Percentiles rank a stretch among this genome's conserved stretches.
Evolutionary conservation across 768 basidiomycete species (phyloP).

Genomic region (Tricholoma flavovirens): DNA sequence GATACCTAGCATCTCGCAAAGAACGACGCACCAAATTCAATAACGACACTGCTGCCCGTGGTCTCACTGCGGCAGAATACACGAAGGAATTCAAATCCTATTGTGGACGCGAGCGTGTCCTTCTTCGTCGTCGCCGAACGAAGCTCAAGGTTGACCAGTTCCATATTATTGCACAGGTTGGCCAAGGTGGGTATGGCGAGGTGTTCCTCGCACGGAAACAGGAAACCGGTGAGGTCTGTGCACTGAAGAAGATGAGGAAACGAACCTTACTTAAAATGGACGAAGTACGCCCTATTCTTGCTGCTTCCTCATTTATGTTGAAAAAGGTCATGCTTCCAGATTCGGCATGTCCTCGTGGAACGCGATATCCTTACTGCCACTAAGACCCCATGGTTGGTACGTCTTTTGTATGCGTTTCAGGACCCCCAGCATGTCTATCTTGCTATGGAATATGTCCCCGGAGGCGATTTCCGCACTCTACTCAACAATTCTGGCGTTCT

Average conservation of each 20-base stretch:
- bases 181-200: slow-evolving; percentile 98
- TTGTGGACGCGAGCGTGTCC: slow-evolving; percentile 86
- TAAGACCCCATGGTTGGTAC: slow-evolving; percentile 95
- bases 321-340: slow-evolving; percentile 36
- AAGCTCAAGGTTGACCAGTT: slow-evolving; percentile 94
- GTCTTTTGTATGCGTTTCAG: slow-evolving; percentile 94
- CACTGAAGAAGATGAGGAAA: slow-evolving; percentile 96
- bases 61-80: slow-evolving; percentile 50
- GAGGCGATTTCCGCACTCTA: slow-evolving; percentile 96
- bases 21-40: slow-evolving; percentile 82
- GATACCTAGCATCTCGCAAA: slow-evolving; percentile 83
- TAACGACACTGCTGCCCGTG: slow-evolving; percentile 67
- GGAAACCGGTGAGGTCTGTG: slow-evolving; percentile 95
- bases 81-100: slow-evolving; percentile 87
- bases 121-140: slow-evolving; percentile 87
- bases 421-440: slow-evolving; percentile 88
- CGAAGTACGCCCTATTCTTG: slow-evolving; percentile 52
- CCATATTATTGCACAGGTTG: slow-evolving; percentile 97
- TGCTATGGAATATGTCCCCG: slow-evolving; percentile 99
- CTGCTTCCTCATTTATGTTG: not conserved
- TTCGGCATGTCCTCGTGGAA: slow-evolving; percentile 97
- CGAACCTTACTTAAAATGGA: slow-evolving; percentile 96
- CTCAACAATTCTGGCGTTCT: slow-evolving; percentile 97
- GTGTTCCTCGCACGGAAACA: slow-evolving; percentile 94
- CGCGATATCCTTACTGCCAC: slow-evolving; percentile 97